A percentile compares a stretch with the other conserved stretches of the same genome.
These are phyloP conservation scores for Dioscorea alata DNA, from an alignment of 106 monocot genomes.

Conservation along the genomic window DNA sequence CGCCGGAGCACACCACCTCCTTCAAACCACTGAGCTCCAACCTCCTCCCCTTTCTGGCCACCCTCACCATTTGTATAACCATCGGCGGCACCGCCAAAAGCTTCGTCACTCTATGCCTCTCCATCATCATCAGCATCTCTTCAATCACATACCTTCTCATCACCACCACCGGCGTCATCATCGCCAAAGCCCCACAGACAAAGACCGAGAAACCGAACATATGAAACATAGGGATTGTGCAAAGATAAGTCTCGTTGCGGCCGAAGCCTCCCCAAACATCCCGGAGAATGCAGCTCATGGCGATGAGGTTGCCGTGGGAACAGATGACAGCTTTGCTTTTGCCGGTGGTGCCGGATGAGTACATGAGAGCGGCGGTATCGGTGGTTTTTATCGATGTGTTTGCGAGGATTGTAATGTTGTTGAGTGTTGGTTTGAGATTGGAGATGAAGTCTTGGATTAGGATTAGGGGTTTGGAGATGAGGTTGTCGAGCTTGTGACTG, in stretches of 20 bases:
- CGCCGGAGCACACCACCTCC: conserved; percentile 72
- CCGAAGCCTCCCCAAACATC: conserved; percentile 16
- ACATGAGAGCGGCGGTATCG: conserved; percentile 59
- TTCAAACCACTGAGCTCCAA: conserved; percentile 26
- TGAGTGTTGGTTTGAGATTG: not conserved
- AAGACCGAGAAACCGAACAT: conserved; percentile 80
- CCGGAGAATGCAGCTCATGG: conserved; percentile 33
- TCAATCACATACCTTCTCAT: conserved; percentile 29
- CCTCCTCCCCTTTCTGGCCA: not conserved
- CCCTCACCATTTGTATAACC: conserved; percentile 42
- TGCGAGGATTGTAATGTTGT: not conserved
- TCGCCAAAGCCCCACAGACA: conserved; percentile 50
- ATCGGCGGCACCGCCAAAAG: conserved; percentile 75
- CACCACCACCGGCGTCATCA: conserved; percentile 55
- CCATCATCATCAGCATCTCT: conserved; percentile 42
- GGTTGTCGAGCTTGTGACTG: conserved; percentile 18
- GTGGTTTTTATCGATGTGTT: not conserved
- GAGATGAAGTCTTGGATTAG: conserved; percentile 32
- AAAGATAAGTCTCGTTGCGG: conserved; percentile 35
- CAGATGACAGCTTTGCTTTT: conserved; percentile 58
- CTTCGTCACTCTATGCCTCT: conserved; percentile 39
- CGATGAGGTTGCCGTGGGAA: conserved; percentile 51
- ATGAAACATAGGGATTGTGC: conserved; percentile 68
- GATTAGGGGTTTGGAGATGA: conserved; percentile 14
- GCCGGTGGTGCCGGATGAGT: conserved; percentile 90